phyloP scores from a whole-genome alignment of 805 yeast species.

The Candida ipomoeae region DNA sequence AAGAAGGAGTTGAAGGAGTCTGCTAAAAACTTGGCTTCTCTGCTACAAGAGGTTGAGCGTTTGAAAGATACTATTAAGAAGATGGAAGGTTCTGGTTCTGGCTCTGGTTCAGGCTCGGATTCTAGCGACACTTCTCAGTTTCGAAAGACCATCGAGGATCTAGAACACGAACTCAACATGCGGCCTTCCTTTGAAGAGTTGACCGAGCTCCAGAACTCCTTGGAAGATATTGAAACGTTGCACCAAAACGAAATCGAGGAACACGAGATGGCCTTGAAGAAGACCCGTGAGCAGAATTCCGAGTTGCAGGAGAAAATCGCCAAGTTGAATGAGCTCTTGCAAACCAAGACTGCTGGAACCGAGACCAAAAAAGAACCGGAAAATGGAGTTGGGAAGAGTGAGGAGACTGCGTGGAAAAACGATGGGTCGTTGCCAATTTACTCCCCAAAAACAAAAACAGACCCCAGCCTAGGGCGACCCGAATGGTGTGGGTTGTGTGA shows the following conservation, averaged over 20 bases:
- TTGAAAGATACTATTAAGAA: neutral
- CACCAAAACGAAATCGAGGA: slow-evolving; percentile 32
- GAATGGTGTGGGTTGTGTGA: slow-evolving; percentile 95
- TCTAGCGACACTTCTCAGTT: neutral
- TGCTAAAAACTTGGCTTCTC: neutral
- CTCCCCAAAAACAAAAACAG: slow-evolving; percentile 44
- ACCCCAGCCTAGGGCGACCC: slow-evolving; percentile 69
- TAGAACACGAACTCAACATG: slow-evolving; percentile 29
- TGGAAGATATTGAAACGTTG: slow-evolving; percentile 40
- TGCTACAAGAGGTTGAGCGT: neutral
- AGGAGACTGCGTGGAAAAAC: neutral
- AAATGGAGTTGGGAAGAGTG: neutral
- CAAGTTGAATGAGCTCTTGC: neutral
- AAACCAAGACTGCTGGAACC: neutral
- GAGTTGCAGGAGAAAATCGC: slow-evolving; percentile 18
- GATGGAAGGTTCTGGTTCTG: neutral
- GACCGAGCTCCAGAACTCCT: slow-evolving; percentile 39
- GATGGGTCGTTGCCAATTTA: slow-evolving; percentile 39
- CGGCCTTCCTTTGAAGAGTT: slow-evolving; percentile 43
- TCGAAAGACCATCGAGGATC: slow-evolving; percentile 20
- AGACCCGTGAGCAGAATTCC: slow-evolving; percentile 18
- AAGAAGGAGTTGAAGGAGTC: neutral
- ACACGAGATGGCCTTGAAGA: slow-evolving; percentile 25
- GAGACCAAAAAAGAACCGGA: neutral
- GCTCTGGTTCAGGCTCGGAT: neutral